phyloP scores from a whole-genome alignment of 495 filamentous ascomycete genomes.

The Neurospora discreta region DNA sequence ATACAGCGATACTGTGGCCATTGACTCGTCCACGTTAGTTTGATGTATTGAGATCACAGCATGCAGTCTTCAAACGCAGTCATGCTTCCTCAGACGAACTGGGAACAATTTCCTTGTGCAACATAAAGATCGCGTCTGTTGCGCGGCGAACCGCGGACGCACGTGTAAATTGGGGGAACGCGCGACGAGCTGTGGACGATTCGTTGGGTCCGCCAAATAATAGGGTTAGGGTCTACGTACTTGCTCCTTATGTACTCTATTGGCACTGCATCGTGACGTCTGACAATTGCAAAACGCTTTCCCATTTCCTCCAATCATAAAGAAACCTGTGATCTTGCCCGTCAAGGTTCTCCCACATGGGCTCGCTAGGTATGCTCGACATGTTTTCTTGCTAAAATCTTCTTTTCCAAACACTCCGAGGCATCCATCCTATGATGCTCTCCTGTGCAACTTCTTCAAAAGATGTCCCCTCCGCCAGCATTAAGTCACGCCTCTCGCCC shows the following conservation, averaged over 20 bases:
- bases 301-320: neutral
- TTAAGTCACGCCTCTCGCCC: neutral
- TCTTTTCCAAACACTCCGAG: neutral
- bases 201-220: no score
- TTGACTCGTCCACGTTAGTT: neutral
- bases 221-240: neutral
- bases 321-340: neutral
- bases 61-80: neutral
- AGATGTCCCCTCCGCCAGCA: neutral
- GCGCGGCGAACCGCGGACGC: neutral
- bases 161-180: neutral
- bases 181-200: neutral
- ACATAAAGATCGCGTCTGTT: neutral
- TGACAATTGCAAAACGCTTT: neutral
- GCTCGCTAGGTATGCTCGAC: neutral
- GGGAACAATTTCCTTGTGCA: neutral
- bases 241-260: no score
- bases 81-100: neutral
- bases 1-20: neutral
- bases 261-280: no score
- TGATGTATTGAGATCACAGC: neutral
- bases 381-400: neutral
- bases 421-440: neutral
- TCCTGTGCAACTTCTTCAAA: neutral
- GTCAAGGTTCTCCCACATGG: neutral